phyloP scores from a whole-genome alignment of 192 early-diverging fungal genomes.

The Coemansia sp. region DNA sequence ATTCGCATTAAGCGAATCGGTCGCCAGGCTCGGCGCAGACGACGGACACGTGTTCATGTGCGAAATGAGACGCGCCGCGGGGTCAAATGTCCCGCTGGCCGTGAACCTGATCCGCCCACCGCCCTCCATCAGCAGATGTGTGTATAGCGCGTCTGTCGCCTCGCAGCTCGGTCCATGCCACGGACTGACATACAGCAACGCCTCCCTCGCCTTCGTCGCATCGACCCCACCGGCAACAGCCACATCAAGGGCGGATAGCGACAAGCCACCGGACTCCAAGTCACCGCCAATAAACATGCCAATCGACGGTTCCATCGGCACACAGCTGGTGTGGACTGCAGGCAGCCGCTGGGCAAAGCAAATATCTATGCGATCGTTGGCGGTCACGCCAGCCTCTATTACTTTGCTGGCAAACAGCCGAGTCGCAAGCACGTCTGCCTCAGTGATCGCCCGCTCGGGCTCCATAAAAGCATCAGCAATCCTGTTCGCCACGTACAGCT shows the following conservation, averaged over 20 bases:
- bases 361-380: background rate
- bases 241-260: background rate
- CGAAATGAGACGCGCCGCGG: constrained; percentile 26
- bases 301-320: background rate
- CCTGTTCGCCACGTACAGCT: background rate
- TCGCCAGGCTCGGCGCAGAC: constrained; percentile 6
- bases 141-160: constrained; percentile 13
- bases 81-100: constrained; percentile 25
- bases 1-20: constrained; percentile 7
- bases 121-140: constrained; percentile 19
- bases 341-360: constrained; percentile 7
- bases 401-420: background rate
- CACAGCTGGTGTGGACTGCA: background rate
- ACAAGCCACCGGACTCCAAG: background rate
- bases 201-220: constrained; percentile 28
- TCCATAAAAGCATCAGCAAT: background rate
- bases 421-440: background rate
- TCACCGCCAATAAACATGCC: background rate
- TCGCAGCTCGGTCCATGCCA: background rate
- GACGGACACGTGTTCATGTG: constrained; percentile 14
- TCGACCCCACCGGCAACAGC: background rate
- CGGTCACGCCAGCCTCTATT: background rate
- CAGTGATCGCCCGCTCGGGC: background rate
- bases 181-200: constrained; percentile 20
- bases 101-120: constrained; percentile 24